Percentiles rank a stretch among this genome's conserved stretches.
These are phyloP conservation scores for Zoysia pacifica DNA, from an alignment of 176 grass and related monocot genomes.

Conservation along the genomic window DNA sequence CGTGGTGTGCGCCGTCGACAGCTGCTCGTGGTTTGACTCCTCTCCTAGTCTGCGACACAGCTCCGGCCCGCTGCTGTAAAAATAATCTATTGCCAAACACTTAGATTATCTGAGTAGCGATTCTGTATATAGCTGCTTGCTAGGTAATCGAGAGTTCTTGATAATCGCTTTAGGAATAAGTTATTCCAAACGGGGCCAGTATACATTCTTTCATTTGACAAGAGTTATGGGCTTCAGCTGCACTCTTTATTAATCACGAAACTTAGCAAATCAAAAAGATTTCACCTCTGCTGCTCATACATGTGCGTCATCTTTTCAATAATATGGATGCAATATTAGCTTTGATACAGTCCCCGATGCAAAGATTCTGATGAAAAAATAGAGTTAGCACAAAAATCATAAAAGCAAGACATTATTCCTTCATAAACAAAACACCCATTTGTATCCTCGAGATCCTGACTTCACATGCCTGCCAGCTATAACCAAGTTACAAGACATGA, in stretches of 20 bases:
- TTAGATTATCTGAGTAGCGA: no score
- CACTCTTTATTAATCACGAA: not conserved
- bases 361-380: not conserved
- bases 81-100: no score
- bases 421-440: not conserved
- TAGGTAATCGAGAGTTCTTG: no score
- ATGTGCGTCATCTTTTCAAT: not conserved
- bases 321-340: not conserved
- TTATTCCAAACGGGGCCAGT: no score
- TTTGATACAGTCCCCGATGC: not conserved
- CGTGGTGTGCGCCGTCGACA: no score
- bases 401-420: not conserved
- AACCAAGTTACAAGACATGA: slow-evolving; percentile 32
- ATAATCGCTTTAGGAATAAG: no score
- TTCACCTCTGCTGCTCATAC: not conserved
- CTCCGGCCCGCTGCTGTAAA: no score
- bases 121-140: no score
- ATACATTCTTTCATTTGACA: no score
- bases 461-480: not conserved
- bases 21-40: no score
- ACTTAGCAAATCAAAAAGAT: not conserved
- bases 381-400: not conserved
- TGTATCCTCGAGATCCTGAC: slow-evolving; percentile 18
- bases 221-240: no score
- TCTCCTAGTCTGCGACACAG: no score